A percentile compares a stretch with the other conserved stretches of the same genome.
Evolutionary conservation across 768 basidiomycete species (phyloP).

Genomic region (Russula griseocarnosa): DNA sequence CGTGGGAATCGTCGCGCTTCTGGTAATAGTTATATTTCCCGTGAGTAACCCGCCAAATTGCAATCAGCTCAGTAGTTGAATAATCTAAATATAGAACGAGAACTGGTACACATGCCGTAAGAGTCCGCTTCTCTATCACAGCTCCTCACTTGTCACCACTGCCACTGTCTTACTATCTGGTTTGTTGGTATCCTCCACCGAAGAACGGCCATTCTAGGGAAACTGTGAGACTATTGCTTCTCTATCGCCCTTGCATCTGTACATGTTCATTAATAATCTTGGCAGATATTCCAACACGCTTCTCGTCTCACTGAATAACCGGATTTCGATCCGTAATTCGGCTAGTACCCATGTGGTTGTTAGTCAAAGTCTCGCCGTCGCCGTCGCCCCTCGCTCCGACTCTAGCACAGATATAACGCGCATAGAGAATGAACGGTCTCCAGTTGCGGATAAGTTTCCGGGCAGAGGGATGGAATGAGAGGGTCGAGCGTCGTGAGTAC

Average conservation of each 20-base stretch:
- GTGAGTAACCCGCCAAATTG: neutral
- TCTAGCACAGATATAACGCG: neutral
- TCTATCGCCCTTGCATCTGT: too few species aligned
- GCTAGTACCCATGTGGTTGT: neutral
- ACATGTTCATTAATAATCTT: neutral
- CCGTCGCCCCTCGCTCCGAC: neutral
- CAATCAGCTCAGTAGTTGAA: neutral
- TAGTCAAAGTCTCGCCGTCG: neutral
- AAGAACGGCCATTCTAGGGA: slow-evolving; percentile 12
- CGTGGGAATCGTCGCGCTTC: neutral
- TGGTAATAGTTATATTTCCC: neutral
- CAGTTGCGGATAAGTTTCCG: neutral
- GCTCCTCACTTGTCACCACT: neutral
- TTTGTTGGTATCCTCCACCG: neutral
- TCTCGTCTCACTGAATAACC: slow-evolving; percentile 16
- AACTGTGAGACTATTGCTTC: neutral
- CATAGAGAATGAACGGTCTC: too few species aligned
- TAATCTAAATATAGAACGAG: neutral
- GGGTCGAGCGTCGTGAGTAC: neutral
- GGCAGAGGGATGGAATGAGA: neutral
- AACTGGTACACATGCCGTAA: slow-evolving; percentile 18
- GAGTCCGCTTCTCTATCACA: neutral
- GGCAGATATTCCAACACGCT: slow-evolving; percentile 13
- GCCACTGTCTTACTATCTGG: neutral
- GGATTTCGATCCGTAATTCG: slow-evolving; percentile 4